Base-by-base conservation (phyloP, 1,284 basidiomycete genomes). In the Xanthoconium separans region DNA sequence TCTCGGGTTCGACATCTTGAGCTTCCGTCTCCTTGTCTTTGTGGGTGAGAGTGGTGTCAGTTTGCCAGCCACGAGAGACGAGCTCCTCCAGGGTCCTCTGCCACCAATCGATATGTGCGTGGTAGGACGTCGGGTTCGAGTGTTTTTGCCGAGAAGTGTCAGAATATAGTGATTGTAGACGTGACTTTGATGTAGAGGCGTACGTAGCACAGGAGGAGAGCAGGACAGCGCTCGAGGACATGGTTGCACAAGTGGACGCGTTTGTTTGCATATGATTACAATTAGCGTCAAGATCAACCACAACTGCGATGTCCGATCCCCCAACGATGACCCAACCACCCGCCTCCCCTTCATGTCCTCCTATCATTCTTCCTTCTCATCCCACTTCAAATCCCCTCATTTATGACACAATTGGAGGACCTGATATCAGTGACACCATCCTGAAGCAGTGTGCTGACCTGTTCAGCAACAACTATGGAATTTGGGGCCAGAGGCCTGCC, bases 51-150 rank as follows among this genome's bases (percentile, higher is more conserved):
- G 50, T 57, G 46, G 16, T 65, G 43, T 66, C 61, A n/a, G 71
- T 65, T 44, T 88, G 81, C 66, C 83, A 75, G 1, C 89, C 90
- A 27, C 75, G 75, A 50, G 76, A 65, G 6, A 90, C 79, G 7
- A 87, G 71, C 13, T 79, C 77, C 58, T 87, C 81, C 4, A 98
- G 73, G 0, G 86, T 84, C 37, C 73, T 73, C 39, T 81, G 80
- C 95, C 95, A 98, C 93, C 93, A 97, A 54, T 88, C 84, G 34
- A 95, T 74, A 65, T 90, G 92, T 15, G 91, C 82, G 37, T 83
- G 75, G 70, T 87, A 98, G 3, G 92, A 87, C 4, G 87, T 81
- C 0, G 92, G 88, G 68, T 98, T 96, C 2, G 92, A 88, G 31
- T 82, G 75, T 61, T 89, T 90, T 73, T 95, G 93, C 8, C 84